These are phyloP conservation scores for Manihot esculenta DNA, from an alignment of 441 rosid species.

Conservation along the genomic window DNA sequence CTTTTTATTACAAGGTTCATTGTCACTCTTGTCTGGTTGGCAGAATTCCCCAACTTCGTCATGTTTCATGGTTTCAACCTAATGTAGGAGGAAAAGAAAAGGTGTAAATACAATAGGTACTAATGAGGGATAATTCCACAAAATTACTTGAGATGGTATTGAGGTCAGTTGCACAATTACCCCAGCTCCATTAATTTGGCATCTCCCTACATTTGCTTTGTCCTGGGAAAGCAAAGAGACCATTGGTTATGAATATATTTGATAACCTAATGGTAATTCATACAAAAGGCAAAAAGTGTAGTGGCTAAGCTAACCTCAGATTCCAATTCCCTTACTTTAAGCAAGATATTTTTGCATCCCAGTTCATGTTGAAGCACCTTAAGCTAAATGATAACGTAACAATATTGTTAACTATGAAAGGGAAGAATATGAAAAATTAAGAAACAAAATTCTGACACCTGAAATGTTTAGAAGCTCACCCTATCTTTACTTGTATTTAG, in stretches of 20 bases:
- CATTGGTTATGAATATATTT: neutral
- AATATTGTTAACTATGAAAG: neutral
- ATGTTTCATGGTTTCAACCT: slow-evolving; percentile 20
- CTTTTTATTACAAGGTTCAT: slow-evolving; percentile 13
- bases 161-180: slow-evolving; percentile 1
- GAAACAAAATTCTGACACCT: slow-evolving; percentile 2
- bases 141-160: neutral
- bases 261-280: neutral
- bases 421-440: neutral
- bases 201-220: neutral
- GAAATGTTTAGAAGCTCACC: slow-evolving; percentile 32
- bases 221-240: neutral
- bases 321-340: slow-evolving; percentile 40
- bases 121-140: neutral
- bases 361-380: slow-evolving; percentile 61
- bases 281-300: neutral
- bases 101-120: slow-evolving; percentile 3
- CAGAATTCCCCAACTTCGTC: neutral
- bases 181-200: slow-evolving; percentile 6
- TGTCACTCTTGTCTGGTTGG: neutral
- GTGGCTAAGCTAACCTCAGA: slow-evolving; percentile 24
- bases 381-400: slow-evolving; percentile 28
- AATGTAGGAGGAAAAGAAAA: slow-evolving; percentile 7
- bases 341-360: slow-evolving; percentile 49
- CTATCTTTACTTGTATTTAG: slow-evolving; percentile 54